phyloP scores from a whole-genome alignment of 257 asterid genomes.

The Mentha longifolia region DNA sequence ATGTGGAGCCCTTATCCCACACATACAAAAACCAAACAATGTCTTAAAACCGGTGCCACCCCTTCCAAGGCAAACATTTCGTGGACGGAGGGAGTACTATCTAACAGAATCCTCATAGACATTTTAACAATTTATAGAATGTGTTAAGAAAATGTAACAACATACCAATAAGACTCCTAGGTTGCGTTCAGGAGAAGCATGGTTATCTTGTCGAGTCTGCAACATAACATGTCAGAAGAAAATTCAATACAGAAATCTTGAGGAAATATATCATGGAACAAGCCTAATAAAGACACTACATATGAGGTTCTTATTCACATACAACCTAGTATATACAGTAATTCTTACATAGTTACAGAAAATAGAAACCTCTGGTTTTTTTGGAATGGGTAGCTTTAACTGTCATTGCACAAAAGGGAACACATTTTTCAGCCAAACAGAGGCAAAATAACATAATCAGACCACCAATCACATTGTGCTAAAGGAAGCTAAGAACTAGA shows the following conservation, averaged over 20 bases:
- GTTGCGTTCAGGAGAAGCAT: conserved; percentile 76
- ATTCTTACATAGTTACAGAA: neutral
- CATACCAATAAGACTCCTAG: conserved; percentile 88
- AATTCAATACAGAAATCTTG: conserved; percentile 1
- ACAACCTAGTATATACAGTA: neutral
- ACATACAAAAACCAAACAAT: no score
- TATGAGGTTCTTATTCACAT: neutral
- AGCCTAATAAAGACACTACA: neutral
- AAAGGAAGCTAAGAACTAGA: conserved; percentile 14
- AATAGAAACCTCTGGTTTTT: conserved; percentile 3
- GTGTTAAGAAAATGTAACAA: conserved; percentile 11
- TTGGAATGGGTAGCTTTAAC: neutral
- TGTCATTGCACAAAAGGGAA: neutral
- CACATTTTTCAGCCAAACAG: conserved; percentile 3
- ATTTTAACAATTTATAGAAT: conserved; percentile 7
- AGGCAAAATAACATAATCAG: neutral
- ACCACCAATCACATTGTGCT: conserved; percentile 3
- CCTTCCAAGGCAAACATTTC: no score
- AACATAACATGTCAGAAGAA: conserved; percentile 29
- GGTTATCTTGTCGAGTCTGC: conserved; percentile 59
- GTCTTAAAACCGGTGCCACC: no score
- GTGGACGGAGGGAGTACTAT: no score
- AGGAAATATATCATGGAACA: conserved; percentile 1
- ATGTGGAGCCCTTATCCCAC: no score
- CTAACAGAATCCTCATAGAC: neutral